phyloP scores from a whole-genome alignment of 306 rosid species.

The Neltuma alba region DNA sequence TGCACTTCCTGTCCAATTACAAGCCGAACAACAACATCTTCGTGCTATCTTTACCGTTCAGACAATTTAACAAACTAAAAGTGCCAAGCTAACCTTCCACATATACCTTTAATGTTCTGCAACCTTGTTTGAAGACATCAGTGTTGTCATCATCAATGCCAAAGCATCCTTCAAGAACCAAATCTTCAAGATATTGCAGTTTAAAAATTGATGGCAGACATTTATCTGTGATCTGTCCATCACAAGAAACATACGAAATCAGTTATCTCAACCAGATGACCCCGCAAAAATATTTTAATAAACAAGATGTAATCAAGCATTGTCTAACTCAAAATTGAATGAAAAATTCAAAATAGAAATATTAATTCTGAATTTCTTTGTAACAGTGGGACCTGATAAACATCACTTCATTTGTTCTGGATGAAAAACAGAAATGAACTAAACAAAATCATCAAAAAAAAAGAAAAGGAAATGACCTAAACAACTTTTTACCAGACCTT shows the following conservation, averaged over 20 bases:
- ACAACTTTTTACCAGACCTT: not conserved
- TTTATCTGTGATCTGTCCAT: constrained; percentile 77
- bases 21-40: not conserved
- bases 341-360: constrained; percentile 10
- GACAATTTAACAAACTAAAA: constrained; percentile 5
- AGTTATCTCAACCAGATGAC: constrained; percentile 27
- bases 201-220: constrained; percentile 77
- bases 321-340: constrained; percentile 19
- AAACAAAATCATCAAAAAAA: no score
- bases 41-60: not conserved
- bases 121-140: constrained; percentile 59
- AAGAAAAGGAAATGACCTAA: not conserved
- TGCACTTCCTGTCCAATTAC: not conserved
- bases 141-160: constrained; percentile 77
- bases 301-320: not conserved
- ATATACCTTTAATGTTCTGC: constrained; percentile 82
- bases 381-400: not conserved
- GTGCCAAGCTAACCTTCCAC: constrained; percentile 30
- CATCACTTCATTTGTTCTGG: not conserved
- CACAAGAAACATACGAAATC: constrained; percentile 9
- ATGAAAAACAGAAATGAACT: no score
- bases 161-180: constrained; percentile 89
- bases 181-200: constrained; percentile 80
- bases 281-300: constrained; percentile 13
- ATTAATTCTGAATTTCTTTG: not conserved